phyloP scores from a whole-genome alignment of 2,329 filamentous ascomycete genomes.

The Chaetomiaceae sp. region DNA sequence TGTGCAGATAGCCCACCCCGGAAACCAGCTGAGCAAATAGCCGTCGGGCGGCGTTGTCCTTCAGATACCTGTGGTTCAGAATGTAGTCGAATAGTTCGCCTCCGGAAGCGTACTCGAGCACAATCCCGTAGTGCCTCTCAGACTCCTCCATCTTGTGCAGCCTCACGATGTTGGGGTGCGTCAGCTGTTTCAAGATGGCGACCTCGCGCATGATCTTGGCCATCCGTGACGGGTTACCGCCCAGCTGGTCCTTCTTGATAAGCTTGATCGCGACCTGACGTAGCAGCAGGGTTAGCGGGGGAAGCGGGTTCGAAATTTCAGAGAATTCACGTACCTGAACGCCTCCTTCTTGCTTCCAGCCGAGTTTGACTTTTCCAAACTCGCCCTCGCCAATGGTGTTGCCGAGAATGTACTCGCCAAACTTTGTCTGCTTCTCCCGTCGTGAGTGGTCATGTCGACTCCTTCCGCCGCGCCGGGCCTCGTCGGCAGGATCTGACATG shows the following conservation, averaged over 20 bases:
- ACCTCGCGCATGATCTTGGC: constrained; percentile 98
- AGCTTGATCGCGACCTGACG: constrained; percentile 89
- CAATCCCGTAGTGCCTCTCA: constrained; percentile 94
- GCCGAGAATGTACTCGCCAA: constrained; percentile 92
- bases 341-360: constrained; percentile 93
- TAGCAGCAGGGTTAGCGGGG: not conserved
- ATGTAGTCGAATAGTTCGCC: constrained; percentile 99
- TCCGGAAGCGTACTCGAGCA: constrained; percentile 95
- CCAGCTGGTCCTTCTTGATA: constrained; percentile 86
- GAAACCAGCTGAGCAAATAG: constrained; percentile 95
- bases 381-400: constrained; percentile 97
- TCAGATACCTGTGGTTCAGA: constrained; percentile 91
- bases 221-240: constrained; percentile 80
- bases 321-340: constrained; percentile 56
- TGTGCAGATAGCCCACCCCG: constrained; percentile 94
- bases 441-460: constrained; percentile 59
- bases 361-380: constrained; percentile 97
- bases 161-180: constrained; percentile 94
- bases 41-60: constrained; percentile 84
- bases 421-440: constrained; percentile 73
- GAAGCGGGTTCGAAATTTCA: not conserved
- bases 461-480: constrained; percentile 46
- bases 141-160: constrained; percentile 99
- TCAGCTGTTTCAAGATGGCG: constrained; percentile 76
- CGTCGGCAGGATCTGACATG: constrained; percentile 38